phyloP scores from a whole-genome alignment of 192 early-diverging fungal species.

The Umbelopsis sp. region DNA sequence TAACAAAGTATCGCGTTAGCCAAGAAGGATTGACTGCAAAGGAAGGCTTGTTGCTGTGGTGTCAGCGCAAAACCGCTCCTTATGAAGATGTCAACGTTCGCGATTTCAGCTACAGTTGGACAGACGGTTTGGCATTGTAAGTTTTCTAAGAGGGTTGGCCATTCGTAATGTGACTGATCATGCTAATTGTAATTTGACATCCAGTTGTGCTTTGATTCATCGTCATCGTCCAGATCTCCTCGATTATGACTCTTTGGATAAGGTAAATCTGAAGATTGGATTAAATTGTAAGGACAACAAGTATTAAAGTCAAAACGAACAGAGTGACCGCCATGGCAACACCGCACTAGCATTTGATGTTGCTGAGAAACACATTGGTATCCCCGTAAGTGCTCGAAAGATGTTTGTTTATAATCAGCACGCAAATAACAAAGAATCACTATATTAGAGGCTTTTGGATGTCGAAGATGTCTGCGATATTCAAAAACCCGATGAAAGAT shows the following conservation, averaged over 20 bases:
- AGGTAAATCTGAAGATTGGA: constrained; percentile 37
- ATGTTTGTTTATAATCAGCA: background rate
- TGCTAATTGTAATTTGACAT: background rate
- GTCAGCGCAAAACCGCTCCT: constrained; percentile 91
- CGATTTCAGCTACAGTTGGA: constrained; percentile 94
- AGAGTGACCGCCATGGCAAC: constrained; percentile 78
- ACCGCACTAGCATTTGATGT: constrained; percentile 93
- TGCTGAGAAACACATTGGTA: constrained; percentile 86
- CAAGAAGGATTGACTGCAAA: constrained; percentile 95
- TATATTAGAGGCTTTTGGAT: constrained; percentile 75
- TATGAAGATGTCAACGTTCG: constrained; percentile 88
- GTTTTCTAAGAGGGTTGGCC: constrained; percentile 21
- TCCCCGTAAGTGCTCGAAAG: constrained; percentile 58
- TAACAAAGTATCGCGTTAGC: constrained; percentile 41
- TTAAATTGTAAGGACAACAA: background rate
- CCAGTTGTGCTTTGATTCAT: constrained; percentile 92
- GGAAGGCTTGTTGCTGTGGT: constrained; percentile 96
- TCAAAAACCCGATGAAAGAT: constrained; percentile 92
- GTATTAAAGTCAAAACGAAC: background rate
- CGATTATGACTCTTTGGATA: constrained; percentile 87
- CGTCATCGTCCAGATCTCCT: constrained; percentile 94
- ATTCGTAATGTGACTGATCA: constrained; percentile 8
- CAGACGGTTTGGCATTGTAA: constrained; percentile 91
- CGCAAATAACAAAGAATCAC: background rate
- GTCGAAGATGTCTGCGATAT: constrained; percentile 96